Evolutionary conservation across 805 yeast species (phyloP), one percentile per base, ranked within the genome.

Genomic region (Nakazawaea ishiwadae): DNA sequence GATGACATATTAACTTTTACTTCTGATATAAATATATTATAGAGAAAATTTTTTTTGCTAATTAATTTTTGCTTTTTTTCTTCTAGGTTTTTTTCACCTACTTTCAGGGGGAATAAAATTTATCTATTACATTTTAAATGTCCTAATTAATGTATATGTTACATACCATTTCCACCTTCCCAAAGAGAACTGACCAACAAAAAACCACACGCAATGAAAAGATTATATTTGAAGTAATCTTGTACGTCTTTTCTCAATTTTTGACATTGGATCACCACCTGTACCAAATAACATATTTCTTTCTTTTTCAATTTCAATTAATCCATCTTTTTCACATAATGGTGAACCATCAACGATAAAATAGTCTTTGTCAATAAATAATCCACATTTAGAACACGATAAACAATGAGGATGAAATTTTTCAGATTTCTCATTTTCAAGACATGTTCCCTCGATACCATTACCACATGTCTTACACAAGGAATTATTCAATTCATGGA

Each of bases 401-500:
- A 90, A 69, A 59, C 98, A 91, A 17, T 68, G 59, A 5, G 73
- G 62, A 56, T 91, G 98, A 69, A 86, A 90, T 44, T 88, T 73
- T 50, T 82, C 83, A 32, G 66, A 62, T 26, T 75, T 59, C 52
- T 82, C 89, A 51, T 80, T 84, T 53, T 87, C 96, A 31, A 91
- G 71, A 59, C 98, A 91, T 56, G 78, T 79, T 4, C 98, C 98
- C 58, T 91, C 96, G 36, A 93, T 86, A 23, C 95, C 96, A 4
- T 52, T 51, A 10, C 73, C 68, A 60, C 99, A 91, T 12, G 69
- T 62, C 35, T 68, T 67, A 61, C 99, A 91, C 2, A 84, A 57
- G 0, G 95, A 82, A 37, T 80, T 76, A 58, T 91, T 93, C 40
- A 75, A 68, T 41, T 67, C 65, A 60, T 93, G 98, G 62, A 78